Evolutionary conservation across 306 rosid species (phyloP).

Genomic region (Glycyrrhiza uralensis): DNA sequence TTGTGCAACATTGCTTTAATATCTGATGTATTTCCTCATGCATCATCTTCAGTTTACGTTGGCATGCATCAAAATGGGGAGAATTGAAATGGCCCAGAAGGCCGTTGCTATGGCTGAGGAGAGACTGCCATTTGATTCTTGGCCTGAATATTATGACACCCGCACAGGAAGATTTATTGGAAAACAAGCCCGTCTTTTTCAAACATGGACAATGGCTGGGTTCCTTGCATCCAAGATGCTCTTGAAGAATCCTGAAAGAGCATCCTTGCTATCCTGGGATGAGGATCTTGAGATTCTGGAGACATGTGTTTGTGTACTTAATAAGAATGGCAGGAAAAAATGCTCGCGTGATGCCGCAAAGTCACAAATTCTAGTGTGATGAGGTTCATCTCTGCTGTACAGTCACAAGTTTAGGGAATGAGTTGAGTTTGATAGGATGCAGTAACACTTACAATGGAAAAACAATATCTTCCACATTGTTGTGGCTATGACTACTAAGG

Average conservation of each 20-base stretch:
- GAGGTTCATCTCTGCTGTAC: slow-evolving; percentile 21
- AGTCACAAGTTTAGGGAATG: slow-evolving; percentile 29
- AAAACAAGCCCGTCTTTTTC: slow-evolving; percentile 77
- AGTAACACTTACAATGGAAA: not conserved
- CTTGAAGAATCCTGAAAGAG: slow-evolving; percentile 76
- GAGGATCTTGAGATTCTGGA: slow-evolving; percentile 89
- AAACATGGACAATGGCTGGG: slow-evolving; percentile 96
- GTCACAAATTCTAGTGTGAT: slow-evolving; percentile 78
- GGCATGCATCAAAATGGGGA: slow-evolving; percentile 95
- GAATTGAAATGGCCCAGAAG: slow-evolving; percentile 64
- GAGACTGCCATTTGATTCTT: slow-evolving; percentile 60
- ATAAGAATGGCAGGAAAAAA: slow-evolving; percentile 74
- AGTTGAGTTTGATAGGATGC: slow-evolving; percentile 13
- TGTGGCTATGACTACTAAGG: slow-evolving; percentile 7
- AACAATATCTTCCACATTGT: not conserved
- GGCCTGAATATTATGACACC: slow-evolving; percentile 99
- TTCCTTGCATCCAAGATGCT: slow-evolving; percentile 91
- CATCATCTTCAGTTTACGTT: slow-evolving; percentile 68
- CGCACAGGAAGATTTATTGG: slow-evolving; percentile 77
- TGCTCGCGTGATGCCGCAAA: slow-evolving; percentile 80
- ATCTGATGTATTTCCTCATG: not conserved
- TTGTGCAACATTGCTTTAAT: not conserved
- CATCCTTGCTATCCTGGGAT: slow-evolving; percentile 70
- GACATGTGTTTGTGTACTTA: slow-evolving; percentile 78
- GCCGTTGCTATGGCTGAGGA: slow-evolving; percentile 78